Conservation (phyloP, 1,284 basidiomycete species). For the Coniferiporia sulphurascens region DNA sequence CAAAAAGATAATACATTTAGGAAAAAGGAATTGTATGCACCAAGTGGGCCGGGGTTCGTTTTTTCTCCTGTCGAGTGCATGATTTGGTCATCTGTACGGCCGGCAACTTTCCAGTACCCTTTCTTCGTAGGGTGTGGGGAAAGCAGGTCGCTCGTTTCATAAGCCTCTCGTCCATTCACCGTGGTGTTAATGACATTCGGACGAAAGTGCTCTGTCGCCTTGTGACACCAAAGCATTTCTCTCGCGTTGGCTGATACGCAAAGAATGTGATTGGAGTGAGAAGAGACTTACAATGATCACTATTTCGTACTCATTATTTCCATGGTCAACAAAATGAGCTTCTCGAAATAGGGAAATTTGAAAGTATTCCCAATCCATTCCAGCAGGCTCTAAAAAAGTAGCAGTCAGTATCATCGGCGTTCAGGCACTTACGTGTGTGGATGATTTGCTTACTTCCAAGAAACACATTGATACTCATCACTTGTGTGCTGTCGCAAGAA, state of each 20-base stretch:
- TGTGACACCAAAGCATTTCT: neutral
- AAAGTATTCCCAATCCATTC: conserved; percentile 15
- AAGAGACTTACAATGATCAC: conserved; percentile 13
- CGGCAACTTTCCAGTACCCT: conserved; percentile 40
- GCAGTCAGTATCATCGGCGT: neutral
- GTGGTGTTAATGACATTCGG: conserved; percentile 19
- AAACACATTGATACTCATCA: conserved; percentile 1
- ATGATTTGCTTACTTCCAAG: neutral
- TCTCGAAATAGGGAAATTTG: neutral
- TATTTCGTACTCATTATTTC: conserved; percentile 6
- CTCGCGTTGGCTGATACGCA: neutral
- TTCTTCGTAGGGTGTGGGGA: conserved; percentile 40
- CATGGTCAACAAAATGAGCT: neutral
- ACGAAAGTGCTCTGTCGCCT: conserved; percentile 7
- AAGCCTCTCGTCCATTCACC: conserved; percentile 27
- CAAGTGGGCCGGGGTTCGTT: conserved; percentile 40
- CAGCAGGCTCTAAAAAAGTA: conserved; percentile 11
- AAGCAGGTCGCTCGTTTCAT: conserved; percentile 39
- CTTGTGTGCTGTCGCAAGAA: conserved; percentile 16
- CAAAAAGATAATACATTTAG: neutral
- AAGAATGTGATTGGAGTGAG: neutral
- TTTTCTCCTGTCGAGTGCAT: conserved; percentile 49
- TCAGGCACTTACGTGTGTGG: too few species aligned
- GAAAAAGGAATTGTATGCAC: conserved; percentile 22
- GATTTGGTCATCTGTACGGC: conserved; percentile 48